Evolutionary conservation across 257 asterid species (phyloP).

Genomic region (Gentiana dahurica): DNA sequence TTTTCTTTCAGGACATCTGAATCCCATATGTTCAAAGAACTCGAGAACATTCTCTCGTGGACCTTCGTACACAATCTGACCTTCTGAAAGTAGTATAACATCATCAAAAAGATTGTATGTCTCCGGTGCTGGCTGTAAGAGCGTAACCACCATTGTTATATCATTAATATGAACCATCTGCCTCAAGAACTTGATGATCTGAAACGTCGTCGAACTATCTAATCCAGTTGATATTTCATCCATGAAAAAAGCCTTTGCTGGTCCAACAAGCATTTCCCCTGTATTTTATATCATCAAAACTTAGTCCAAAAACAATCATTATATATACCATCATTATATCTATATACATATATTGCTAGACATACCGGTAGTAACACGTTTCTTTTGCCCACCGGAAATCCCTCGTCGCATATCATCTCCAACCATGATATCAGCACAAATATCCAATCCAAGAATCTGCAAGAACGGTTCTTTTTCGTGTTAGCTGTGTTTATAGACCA

Average conservation of each 20-base stretch:
- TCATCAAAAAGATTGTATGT: constrained; percentile 65
- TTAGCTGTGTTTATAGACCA: no score
- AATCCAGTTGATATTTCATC: constrained; percentile 79
- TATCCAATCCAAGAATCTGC: constrained; percentile 43
- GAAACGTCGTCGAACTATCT: constrained; percentile 79
- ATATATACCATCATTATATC: no score
- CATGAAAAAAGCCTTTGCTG: constrained; percentile 80
- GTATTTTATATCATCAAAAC: background rate
- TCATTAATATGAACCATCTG: constrained; percentile 70
- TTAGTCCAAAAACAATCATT: no score
- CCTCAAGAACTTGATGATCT: constrained; percentile 57
- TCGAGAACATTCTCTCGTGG: constrained; percentile 57
- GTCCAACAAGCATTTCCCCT: constrained; percentile 93
- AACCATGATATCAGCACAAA: constrained; percentile 28
- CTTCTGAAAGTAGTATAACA: constrained; percentile 64
- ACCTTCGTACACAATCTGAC: constrained; percentile 66
- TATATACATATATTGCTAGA: background rate
- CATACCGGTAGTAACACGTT: constrained; percentile 14
- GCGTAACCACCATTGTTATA: constrained; percentile 59
- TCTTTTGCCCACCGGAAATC: constrained; percentile 45
- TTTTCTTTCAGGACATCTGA: constrained; percentile 76
- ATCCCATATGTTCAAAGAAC: constrained; percentile 55
- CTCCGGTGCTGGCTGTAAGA: constrained; percentile 73
- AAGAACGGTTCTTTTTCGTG: background rate
- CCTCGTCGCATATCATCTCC: constrained; percentile 42